Base-by-base conservation (phyloP, 257 asterid species). In the Mentha longifolia region DNA sequence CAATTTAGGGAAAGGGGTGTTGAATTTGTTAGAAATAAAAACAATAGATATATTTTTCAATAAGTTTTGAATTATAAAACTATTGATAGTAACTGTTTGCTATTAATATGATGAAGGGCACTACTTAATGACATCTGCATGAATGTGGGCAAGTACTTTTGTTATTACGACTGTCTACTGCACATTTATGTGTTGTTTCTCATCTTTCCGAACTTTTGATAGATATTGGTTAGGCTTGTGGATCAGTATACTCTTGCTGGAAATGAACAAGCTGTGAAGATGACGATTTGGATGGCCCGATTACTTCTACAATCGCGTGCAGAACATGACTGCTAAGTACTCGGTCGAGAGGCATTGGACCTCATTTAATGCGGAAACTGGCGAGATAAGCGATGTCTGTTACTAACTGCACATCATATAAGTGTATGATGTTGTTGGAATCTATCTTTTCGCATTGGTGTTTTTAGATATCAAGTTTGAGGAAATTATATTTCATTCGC, bases 361-460 rank as follows among this genome's bases (percentile, higher is more conserved):
- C 2, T 69, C 92, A 5, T 66, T 93, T 35, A 93, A 93, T 19
- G 97, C 89, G 70, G 98, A 93, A 81, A 77, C 86, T 20, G 97
- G 98, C 49, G 98, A 97, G 81, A 93, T 93, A 97, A 93, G 91
- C 59, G 98, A 93, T 56, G 86, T 87, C 43, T 92, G 91, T 46
- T 91, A 93, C 84, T 80, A 61, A 66, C 70, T 93, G 49, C 86
- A 87, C 81, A 74, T 74, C 64, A 67, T n/a, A n/a, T 91, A 52
- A 88, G 96, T 82, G 98, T 92, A 75, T 1, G 89, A 46, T 50
- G 19, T 47, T n/a, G n/a, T n/a, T n/a, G n/a, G n/a, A 49, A 60
- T 49, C 16, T 28, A 39, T 7, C 25, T 54, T 50, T 58, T 35
- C 6, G 19, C 10, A 17, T 30, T 31, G 12, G 61, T 25, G n/a